Evolutionary conservation across 768 basidiomycete genomes (phyloP).

Genomic region (Melanogaster broomeanus): DNA sequence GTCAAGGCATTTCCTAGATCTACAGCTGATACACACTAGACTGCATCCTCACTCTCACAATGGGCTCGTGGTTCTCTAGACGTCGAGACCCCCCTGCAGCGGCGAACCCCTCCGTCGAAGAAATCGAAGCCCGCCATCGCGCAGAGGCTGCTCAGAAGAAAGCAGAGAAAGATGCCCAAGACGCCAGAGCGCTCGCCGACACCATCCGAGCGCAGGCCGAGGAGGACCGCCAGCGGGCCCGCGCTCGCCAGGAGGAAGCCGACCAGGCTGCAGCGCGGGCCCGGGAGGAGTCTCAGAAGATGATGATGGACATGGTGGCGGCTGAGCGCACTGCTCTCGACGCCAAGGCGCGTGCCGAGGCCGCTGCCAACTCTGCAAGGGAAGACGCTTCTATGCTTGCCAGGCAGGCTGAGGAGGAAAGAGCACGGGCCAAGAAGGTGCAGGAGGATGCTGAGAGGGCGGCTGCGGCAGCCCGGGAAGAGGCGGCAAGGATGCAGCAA

Average conservation of each 20-base stretch:
- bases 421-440: conserved; percentile 9
- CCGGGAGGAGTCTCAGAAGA: conserved; percentile 1
- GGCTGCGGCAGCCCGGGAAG: conserved; percentile 12
- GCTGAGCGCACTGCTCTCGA: background rate
- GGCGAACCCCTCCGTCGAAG: conserved; percentile 12
- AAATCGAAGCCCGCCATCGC: conserved; percentile 1
- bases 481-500: conserved; percentile 6
- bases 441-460: conserved; percentile 17
- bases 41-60: no score
- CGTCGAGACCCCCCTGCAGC: background rate
- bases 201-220: conserved; percentile 1
- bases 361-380: background rate
- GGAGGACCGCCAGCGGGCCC: conserved; percentile 7
- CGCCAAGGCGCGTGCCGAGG: conserved; percentile 5
- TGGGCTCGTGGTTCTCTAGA: no score
- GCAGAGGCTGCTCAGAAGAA: conserved; percentile 5
- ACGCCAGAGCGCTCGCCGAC: conserved; percentile 1
- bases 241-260: conserved; percentile 5
- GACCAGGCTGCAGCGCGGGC: conserved; percentile 5
- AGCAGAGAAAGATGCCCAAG: conserved; percentile 4
- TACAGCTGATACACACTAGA: no score
- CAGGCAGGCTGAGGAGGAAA: conserved; percentile 14
- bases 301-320: conserved; percentile 11
- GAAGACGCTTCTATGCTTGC: conserved; percentile 8
- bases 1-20: no score